phyloP scores from a whole-genome alignment of 768 basidiomycete species.

The Gautieria morchelliformis region DNA sequence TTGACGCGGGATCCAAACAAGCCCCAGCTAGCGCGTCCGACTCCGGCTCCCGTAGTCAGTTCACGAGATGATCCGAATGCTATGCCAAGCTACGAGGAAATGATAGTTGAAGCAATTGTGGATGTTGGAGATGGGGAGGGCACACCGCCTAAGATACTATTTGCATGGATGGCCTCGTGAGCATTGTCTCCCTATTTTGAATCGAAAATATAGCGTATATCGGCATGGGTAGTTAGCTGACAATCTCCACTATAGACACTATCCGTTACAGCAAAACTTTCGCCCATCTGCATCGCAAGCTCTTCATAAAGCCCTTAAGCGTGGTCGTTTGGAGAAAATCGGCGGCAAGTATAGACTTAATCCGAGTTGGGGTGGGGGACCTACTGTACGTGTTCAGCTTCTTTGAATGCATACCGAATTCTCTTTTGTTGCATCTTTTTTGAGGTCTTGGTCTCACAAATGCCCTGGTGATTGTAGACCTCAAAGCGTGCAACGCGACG shows the following conservation, averaged over 20 bases:
- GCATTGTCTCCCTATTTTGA: not conserved
- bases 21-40: constrained; percentile 17
- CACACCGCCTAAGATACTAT: constrained; percentile 72
- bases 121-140: constrained; percentile 66
- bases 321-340: constrained; percentile 72
- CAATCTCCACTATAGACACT: constrained; percentile 30
- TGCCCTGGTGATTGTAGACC: constrained; percentile 36
- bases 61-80: constrained; percentile 30
- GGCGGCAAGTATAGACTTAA: constrained; percentile 72
- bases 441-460: not conserved
- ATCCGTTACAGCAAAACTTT: constrained; percentile 83
- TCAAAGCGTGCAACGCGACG: constrained; percentile 70
- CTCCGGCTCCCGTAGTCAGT: not conserved
- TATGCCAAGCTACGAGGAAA: constrained; percentile 83
- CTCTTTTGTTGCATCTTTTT: not conserved
- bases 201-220: not conserved
- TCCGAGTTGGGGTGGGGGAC: constrained; percentile 68
- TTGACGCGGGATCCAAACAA: constrained; percentile 12
- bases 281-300: constrained; percentile 85
- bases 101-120: constrained; percentile 74
- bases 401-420: constrained; percentile 1
- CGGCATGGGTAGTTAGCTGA: not conserved
- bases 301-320: constrained; percentile 74
- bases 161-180: constrained; percentile 66
- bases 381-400: constrained; percentile 39